A percentile compares a stretch with the other conserved stretches of the same genome.
Conservation (phyloP, 768 basidiomycete species). For the Daedaleopsis sinensis region DNA sequence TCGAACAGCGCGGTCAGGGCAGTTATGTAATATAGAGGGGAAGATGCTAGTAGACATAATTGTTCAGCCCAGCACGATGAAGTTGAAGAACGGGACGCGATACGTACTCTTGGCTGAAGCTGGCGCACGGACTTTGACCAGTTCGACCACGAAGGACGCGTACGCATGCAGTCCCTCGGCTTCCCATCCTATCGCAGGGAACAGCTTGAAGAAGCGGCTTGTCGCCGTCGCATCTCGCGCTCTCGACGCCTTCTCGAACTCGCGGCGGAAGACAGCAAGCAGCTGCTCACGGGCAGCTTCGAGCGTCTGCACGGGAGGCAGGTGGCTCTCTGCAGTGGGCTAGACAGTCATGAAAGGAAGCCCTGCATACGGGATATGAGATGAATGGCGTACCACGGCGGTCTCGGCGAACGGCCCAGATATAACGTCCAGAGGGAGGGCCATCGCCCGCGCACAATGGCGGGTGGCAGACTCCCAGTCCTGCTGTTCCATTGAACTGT, state of each 20-base stretch:
- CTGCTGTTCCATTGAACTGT: slow-evolving; percentile 67
- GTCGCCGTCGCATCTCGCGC: slow-evolving; percentile 84
- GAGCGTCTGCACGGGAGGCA: slow-evolving; percentile 85
- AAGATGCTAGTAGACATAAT: slow-evolving; percentile 64
- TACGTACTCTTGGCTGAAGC: slow-evolving; percentile 79
- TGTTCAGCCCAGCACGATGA: slow-evolving; percentile 5
- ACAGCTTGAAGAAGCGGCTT: slow-evolving; percentile 95
- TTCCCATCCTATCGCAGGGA: slow-evolving; percentile 95
- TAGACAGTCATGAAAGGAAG: slow-evolving; percentile 35
- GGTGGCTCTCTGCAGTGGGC: slow-evolving; percentile 89
- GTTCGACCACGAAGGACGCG: slow-evolving; percentile 88
- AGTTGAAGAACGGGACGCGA: not conserved
- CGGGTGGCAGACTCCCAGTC: slow-evolving; percentile 97
- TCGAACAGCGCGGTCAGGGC: slow-evolving; percentile 92
- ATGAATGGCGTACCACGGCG: slow-evolving; percentile 62
- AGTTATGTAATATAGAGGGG: slow-evolving; percentile 89
- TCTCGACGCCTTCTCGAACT: slow-evolving; percentile 82
- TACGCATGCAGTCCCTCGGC: slow-evolving; percentile 90
- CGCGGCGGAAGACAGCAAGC: slow-evolving; percentile 72
- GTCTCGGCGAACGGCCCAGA: slow-evolving; percentile 84
- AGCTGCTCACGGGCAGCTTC: slow-evolving; percentile 74
- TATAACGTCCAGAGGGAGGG: slow-evolving; percentile 75
- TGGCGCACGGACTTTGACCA: slow-evolving; percentile 79
- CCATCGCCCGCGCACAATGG: slow-evolving; percentile 90
- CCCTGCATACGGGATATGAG: not conserved